phyloP scores from a whole-genome alignment of 495 filamentous ascomycete genomes.

The Penicillium cataractarum region DNA sequence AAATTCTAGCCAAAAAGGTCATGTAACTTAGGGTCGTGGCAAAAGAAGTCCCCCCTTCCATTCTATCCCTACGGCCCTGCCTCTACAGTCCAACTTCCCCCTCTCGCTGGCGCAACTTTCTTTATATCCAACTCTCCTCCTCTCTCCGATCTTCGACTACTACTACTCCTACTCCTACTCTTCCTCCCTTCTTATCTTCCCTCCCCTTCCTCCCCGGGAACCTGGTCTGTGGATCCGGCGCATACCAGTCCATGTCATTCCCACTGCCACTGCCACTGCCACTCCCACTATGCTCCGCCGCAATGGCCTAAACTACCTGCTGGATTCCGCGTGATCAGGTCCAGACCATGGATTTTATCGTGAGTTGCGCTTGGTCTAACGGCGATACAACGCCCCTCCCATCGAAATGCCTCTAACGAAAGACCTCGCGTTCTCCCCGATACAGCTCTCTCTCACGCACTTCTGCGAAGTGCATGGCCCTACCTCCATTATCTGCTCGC shows the following conservation, averaged over 20 bases:
- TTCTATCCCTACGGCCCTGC: constrained; percentile 14
- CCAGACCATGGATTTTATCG: constrained; percentile 53
- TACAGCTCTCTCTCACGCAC: constrained; percentile 88
- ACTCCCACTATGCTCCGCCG: constrained; percentile 42
- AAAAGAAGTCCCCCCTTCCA: constrained; percentile 20
- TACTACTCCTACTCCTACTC: constrained; percentile 10
- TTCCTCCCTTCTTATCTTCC: constrained; percentile 2
- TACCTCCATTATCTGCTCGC: constrained; percentile 93
- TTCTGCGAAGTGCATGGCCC: constrained; percentile 97
- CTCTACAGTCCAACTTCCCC: constrained; percentile 4
- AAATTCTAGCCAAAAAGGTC: background rate
- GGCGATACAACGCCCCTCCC: too few relatives aligned
- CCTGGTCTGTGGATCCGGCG: constrained; percentile 30
- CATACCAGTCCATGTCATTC: constrained; percentile 26
- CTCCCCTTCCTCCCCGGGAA: constrained; percentile 18
- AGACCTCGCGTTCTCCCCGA: background rate
- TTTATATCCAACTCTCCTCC: constrained; percentile 2
- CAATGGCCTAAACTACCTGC: constrained; percentile 36
- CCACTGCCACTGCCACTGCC: constrained; percentile 28
- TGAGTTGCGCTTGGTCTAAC: constrained; percentile 28
- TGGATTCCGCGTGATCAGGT: constrained; percentile 30
- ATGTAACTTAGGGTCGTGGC: constrained; percentile 27
- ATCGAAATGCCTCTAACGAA: background rate
- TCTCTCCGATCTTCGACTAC: background rate
- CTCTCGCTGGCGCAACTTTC: background rate